phyloP scores from a whole-genome alignment of 2,329 filamentous ascomycete genomes.

The Colletotrichum lupini region DNA sequence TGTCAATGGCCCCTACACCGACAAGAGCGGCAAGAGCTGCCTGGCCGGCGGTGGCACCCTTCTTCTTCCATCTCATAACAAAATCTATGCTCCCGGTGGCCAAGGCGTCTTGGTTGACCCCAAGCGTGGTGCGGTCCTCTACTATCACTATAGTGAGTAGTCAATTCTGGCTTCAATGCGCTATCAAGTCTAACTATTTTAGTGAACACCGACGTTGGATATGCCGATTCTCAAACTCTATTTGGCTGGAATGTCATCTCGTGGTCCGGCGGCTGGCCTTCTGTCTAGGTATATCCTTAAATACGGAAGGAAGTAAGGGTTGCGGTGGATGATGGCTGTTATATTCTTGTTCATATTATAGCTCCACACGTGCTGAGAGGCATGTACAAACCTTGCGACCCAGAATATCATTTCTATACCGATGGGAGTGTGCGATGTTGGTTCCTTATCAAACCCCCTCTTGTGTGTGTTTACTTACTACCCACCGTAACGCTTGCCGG shows the following conservation, averaged over 20 bases:
- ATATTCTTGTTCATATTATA: slow-evolving; percentile 21
- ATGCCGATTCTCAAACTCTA: slow-evolving; percentile 54
- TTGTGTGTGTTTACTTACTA: not conserved
- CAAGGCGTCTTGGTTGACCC: slow-evolving; percentile 57
- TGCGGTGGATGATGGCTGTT: not conserved
- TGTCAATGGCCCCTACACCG: slow-evolving; percentile 66
- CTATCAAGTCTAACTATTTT: not conserved
- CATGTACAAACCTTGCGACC: not conserved
- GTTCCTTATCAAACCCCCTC: not conserved
- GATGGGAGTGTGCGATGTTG: not conserved
- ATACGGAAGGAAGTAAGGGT: not conserved
- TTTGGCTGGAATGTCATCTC: slow-evolving; percentile 63
- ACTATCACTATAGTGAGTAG: slow-evolving; percentile 47
- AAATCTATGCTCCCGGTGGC: slow-evolving; percentile 73
- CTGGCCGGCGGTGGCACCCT: slow-evolving; percentile 70
- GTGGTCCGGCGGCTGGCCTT: slow-evolving; percentile 62
- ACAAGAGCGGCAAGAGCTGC: slow-evolving; percentile 64
- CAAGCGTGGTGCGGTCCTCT: slow-evolving; percentile 53
- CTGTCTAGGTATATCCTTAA: slow-evolving; percentile 28
- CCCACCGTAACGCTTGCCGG: not conserved
- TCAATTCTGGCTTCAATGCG: not conserved
- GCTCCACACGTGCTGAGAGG: not conserved
- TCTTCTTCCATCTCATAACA: slow-evolving; percentile 69
- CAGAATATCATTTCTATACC: not conserved
- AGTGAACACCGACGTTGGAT: slow-evolving; percentile 47